These are phyloP conservation scores for Sporothrix brunneoviolacea DNA, from an alignment of 2,329 filamentous ascomycete species.

Conservation along the genomic window DNA sequence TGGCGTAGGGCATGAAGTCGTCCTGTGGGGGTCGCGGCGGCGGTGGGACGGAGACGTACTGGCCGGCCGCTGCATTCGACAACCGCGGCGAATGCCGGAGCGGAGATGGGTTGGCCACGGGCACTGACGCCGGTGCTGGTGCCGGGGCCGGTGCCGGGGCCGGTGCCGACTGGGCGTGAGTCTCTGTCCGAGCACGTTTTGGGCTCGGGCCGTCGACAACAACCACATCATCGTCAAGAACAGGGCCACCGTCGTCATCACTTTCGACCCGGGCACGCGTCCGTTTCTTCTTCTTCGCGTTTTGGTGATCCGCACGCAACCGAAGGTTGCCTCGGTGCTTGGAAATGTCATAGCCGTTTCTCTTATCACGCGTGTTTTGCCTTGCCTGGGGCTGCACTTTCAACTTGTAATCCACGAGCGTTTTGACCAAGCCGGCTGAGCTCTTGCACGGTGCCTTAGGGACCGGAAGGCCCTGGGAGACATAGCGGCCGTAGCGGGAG, in stretches of 20 bases:
- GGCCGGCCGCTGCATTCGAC: too few relatives aligned
- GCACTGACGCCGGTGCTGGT: too few relatives aligned
- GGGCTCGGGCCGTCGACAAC: background rate
- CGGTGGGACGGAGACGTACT: too few relatives aligned
- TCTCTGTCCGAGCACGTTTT: background rate
- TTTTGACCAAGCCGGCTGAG: conserved; percentile 18
- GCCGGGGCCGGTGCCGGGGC: background rate
- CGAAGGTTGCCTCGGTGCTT: conserved; percentile 17
- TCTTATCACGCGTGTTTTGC: conserved; percentile 12
- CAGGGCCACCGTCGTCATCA: background rate
- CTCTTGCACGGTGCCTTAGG: background rate
- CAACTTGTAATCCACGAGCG: conserved; percentile 21
- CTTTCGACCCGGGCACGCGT: background rate
- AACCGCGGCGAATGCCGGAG: too few relatives aligned
- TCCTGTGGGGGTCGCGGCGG: too few relatives aligned
- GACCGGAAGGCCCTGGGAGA: conserved; percentile 5
- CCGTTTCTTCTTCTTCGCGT: conserved; percentile 2
- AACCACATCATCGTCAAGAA: background rate
- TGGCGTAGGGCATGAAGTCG: too few relatives aligned
- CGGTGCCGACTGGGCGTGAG: too few relatives aligned
- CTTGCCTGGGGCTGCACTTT: conserved; percentile 16
- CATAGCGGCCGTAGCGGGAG: conserved; percentile 9
- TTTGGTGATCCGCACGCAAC: background rate
- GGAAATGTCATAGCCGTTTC: conserved; percentile 15
- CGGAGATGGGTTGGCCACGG: too few relatives aligned